phyloP scores from a whole-genome alignment of 768 basidiomycete species.

The Peribolospora baueri region DNA sequence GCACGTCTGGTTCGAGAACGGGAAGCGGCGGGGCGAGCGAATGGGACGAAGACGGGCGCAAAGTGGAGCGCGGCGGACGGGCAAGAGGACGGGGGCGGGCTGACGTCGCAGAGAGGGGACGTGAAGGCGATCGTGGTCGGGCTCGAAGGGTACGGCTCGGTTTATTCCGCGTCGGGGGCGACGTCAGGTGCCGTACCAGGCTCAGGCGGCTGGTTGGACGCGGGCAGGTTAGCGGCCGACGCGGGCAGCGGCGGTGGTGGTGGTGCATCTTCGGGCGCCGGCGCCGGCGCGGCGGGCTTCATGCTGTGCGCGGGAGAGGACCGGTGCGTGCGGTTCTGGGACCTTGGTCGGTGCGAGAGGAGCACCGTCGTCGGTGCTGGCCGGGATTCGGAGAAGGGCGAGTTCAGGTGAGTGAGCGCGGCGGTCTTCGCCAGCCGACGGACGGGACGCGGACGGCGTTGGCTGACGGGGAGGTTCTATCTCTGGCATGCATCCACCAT shows the following conservation, averaged over 20 bases:
- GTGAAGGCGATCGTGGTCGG: no score
- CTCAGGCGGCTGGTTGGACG: neutral
- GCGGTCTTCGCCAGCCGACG: no score
- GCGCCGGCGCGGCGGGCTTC: slow-evolving; percentile 32
- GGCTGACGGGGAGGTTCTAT: slow-evolving; percentile 31
- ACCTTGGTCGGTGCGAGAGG: slow-evolving; percentile 43
- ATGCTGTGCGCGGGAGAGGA: slow-evolving; percentile 79
- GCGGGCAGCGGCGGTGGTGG: slow-evolving; percentile 13
- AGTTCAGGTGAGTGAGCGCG: slow-evolving; percentile 27
- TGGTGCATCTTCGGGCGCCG: neutral
- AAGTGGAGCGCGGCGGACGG: no score
- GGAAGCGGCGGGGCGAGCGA: no score
- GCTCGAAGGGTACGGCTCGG: no score
- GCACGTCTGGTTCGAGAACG: no score
- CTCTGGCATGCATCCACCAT: slow-evolving; percentile 3
- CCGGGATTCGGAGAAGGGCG: slow-evolving; percentile 45
- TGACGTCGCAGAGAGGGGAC: no score
- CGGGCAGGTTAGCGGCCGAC: slow-evolving; percentile 1
- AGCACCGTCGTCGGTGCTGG: slow-evolving; percentile 53
- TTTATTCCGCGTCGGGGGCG: neutral
- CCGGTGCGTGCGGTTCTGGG: slow-evolving; percentile 66
- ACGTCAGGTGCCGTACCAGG: slow-evolving; percentile 11
- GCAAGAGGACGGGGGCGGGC: no score
- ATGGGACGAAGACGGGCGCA: no score
- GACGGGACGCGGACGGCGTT: no score